phyloP scores from a whole-genome alignment of 169 alveolate species.

The Plasmodium inui region DNA sequence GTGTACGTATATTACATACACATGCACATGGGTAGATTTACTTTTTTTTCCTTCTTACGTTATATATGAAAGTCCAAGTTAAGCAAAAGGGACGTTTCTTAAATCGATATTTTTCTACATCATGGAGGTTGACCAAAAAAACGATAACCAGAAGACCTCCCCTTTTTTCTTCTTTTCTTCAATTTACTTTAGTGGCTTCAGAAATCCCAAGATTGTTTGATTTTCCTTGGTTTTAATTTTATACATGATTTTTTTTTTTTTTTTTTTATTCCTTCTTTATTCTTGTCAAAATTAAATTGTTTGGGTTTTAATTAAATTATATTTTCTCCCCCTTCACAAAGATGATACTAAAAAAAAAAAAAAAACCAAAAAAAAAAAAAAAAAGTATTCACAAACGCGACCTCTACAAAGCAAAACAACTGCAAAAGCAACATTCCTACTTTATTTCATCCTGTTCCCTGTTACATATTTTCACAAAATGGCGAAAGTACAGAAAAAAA shows the following conservation, averaged over 20 bases:
- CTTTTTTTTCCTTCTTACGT: not conserved
- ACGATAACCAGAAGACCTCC: not conserved
- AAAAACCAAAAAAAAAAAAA: not conserved
- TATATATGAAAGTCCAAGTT: not conserved
- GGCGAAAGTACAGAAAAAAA: not conserved
- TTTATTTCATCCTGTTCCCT: not conserved
- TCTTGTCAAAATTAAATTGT: not conserved
- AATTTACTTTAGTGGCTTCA: not conserved
- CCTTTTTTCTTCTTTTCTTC: not conserved
- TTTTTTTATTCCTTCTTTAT: not conserved
- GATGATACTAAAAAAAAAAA: not conserved
- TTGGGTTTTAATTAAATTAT: not conserved
- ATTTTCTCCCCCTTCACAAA: not conserved
- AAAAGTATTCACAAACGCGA: not conserved
- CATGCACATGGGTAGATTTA: not conserved
- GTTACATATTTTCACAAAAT: not conserved
- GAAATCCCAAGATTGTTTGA: not conserved
- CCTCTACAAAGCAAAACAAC: not conserved
- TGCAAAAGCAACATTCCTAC: not conserved
- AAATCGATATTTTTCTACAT: not conserved
- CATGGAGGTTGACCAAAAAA: not conserved
- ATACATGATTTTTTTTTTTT: not conserved
- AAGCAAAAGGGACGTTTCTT: not conserved
- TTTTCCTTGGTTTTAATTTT: not conserved
- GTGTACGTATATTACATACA: not conserved